phyloP scores from a whole-genome alignment of 176 grass and related monocot genomes.

The Zizania latifolia region DNA sequence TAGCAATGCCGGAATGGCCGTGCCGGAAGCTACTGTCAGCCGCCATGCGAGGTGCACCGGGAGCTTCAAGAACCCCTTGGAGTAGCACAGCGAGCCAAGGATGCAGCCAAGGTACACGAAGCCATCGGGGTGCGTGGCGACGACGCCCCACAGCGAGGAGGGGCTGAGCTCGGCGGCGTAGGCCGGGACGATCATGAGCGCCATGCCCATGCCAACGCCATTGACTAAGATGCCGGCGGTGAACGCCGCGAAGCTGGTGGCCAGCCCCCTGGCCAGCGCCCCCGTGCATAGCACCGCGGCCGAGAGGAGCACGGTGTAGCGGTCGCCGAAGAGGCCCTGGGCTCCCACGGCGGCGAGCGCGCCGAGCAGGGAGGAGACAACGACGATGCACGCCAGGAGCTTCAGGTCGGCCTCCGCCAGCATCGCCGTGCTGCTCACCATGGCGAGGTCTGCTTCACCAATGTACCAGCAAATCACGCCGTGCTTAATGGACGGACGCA shows the following conservation, averaged over 20 bases:
- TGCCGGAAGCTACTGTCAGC: neutral
- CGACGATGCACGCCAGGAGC: slow-evolving; percentile 29
- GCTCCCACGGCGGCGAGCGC: neutral
- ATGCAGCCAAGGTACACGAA: slow-evolving; percentile 46
- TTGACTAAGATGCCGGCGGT: slow-evolving; percentile 25
- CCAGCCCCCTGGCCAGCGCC: slow-evolving; percentile 5
- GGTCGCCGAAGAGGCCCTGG: slow-evolving; percentile 17
- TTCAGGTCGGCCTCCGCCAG: slow-evolving; percentile 18
- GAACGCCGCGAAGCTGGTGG: slow-evolving; percentile 10
- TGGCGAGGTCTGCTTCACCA: slow-evolving; percentile 34
- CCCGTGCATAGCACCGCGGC: slow-evolving; percentile 21
- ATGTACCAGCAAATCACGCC: neutral
- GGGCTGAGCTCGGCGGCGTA: slow-evolving; percentile 31
- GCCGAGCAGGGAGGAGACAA: slow-evolving; percentile 10
- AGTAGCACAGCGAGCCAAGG: slow-evolving; percentile 23
- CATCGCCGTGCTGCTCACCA: slow-evolving; percentile 30
- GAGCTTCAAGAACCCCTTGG: slow-evolving; percentile 6
- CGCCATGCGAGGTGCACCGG: slow-evolving; percentile 22
- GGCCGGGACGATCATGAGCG: slow-evolving; percentile 33
- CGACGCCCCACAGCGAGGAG: neutral
- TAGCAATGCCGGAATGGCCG: slow-evolving; percentile 18
- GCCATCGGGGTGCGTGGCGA: slow-evolving; percentile 40
- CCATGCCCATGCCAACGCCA: slow-evolving; percentile 31
- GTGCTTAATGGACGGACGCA: neutral
- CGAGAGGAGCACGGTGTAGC: slow-evolving; percentile 23